These are phyloP conservation scores for Sporothrix sp. DNA, from an alignment of 2,329 filamentous ascomycete genomes.

Conservation along the genomic window DNA sequence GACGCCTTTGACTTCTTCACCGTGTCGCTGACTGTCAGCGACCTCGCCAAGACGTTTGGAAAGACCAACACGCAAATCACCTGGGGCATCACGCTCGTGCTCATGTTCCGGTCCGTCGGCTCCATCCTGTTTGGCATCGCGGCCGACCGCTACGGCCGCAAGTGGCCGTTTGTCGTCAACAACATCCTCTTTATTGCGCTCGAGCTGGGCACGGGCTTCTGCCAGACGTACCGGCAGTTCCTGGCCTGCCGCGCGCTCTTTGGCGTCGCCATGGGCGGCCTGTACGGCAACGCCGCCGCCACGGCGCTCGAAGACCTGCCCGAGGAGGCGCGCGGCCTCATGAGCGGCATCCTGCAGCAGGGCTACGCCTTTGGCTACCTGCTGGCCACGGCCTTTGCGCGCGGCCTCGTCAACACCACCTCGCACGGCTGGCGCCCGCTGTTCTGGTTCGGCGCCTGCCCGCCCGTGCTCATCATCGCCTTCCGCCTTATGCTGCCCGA, in stretches of 20 bases:
- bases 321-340: slow-evolving; percentile 59
- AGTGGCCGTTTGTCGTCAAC: slow-evolving; percentile 76
- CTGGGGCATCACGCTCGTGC: slow-evolving; percentile 64
- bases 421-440: slow-evolving; percentile 62
- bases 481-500: slow-evolving; percentile 19
- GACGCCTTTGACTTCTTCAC: slow-evolving; percentile 51
- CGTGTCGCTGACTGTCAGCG: slow-evolving; percentile 66
- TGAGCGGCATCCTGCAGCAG: slow-evolving; percentile 75
- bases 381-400: slow-evolving; percentile 18
- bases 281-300: slow-evolving; percentile 69
- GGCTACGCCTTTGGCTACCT: slow-evolving; percentile 44
- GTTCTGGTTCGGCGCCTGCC: slow-evolving; percentile 61
- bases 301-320: slow-evolving; percentile 59
- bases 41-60: slow-evolving; percentile 47
- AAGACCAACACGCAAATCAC: slow-evolving; percentile 55
- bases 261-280: slow-evolving; percentile 71
- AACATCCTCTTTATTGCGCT: slow-evolving; percentile 53
- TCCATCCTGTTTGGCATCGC: slow-evolving; percentile 67
- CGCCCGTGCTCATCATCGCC: slow-evolving; percentile 41
- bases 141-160: slow-evolving; percentile 70
- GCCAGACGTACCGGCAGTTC: slow-evolving; percentile 60
- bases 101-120: slow-evolving; percentile 65
- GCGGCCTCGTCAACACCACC: slow-evolving; percentile 50
- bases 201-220: slow-evolving; percentile 64
- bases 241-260: slow-evolving; percentile 65